A percentile compares a stretch with the other conserved stretches of the same genome.
Conservation (phyloP, 2,329 filamentous ascomycete species). For the Bimuria novae-zelandiae region DNA sequence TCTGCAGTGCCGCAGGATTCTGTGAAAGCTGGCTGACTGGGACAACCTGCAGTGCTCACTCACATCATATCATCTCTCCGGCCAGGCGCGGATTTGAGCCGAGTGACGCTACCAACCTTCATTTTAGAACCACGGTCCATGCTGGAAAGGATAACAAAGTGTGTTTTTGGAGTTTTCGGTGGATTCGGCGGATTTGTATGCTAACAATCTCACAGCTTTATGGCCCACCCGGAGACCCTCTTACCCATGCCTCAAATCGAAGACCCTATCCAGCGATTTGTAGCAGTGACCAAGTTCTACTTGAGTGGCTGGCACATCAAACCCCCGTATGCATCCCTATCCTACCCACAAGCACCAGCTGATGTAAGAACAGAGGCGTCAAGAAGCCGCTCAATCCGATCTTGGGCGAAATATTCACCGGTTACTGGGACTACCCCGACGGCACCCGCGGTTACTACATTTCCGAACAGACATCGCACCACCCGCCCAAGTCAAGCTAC, state of each 20-base stretch:
- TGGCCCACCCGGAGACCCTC: constrained; percentile 97
- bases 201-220: constrained; percentile 70
- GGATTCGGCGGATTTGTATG: not conserved
- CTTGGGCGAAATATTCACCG: constrained; percentile 90
- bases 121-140: constrained; percentile 97
- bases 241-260: constrained; percentile 85
- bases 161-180: constrained; percentile 46
- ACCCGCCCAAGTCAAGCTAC: constrained; percentile 98
- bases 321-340: constrained; percentile 71
- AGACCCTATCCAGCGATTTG: constrained; percentile 86
- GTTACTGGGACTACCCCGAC: constrained; percentile 92
- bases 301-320: constrained; percentile 98
- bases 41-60: constrained; percentile 70
- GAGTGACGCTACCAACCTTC: constrained; percentile 94
- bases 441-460: constrained; percentile 91
- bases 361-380: constrained; percentile 69
- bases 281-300: constrained; percentile 97
- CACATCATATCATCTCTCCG: constrained; percentile 98
- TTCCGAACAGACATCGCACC: constrained; percentile 95
- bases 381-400: constrained; percentile 99
- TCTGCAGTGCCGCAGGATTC: constrained; percentile 4
- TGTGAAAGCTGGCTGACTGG: constrained; percentile 19
- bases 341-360: constrained; percentile 24
- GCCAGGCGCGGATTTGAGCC: constrained; percentile 90
- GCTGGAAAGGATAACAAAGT: constrained; percentile 99